Conservation (phyloP, 2,329 filamentous ascomycete genomes). For the Apiospora pterosperma region DNA sequence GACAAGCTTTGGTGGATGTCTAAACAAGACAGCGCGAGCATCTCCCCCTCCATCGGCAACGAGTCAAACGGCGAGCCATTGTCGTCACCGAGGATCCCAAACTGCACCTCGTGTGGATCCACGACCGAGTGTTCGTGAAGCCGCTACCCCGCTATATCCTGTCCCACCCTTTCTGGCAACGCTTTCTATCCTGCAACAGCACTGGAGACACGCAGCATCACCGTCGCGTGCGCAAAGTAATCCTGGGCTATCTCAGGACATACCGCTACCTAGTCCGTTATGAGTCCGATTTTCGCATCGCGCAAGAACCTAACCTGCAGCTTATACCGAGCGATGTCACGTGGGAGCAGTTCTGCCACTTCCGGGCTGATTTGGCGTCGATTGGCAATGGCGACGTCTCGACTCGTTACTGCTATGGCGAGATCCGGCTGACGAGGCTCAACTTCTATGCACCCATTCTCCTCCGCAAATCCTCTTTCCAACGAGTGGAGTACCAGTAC, state of each 20-base stretch:
- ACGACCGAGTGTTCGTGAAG: conserved; percentile 29
- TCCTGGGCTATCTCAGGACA: conserved; percentile 29
- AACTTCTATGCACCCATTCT: conserved; percentile 15
- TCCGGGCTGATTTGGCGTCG: conserved; percentile 7
- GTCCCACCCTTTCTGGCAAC: conserved; percentile 21
- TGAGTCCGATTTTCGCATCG: conserved; percentile 33
- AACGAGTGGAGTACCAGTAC: conserved; percentile 15
- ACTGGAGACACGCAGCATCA: conserved; percentile 1
- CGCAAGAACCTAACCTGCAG: conserved; percentile 16
- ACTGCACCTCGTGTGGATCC: conserved; percentile 30
- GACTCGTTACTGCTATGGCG: conserved; percentile 13
- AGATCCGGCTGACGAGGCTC: conserved; percentile 14
- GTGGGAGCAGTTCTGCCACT: conserved; percentile 16
- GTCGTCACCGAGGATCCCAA: conserved; percentile 29
- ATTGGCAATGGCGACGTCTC: conserved; percentile 14
- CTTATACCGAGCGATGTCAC: conserved; percentile 13
- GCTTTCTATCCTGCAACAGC: conserved; percentile 10
- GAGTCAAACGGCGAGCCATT: conserved; percentile 24
- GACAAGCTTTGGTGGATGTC: conserved; percentile 12
- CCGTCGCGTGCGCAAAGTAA: conserved; percentile 11
- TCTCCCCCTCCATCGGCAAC: conserved; percentile 26
- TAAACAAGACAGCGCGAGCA: conserved; percentile 13
- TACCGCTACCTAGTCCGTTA: conserved; percentile 29
- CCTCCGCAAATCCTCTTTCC: conserved; percentile 12
- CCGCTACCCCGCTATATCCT: conserved; percentile 27